These are phyloP conservation scores for Dissophora ornata DNA, from an alignment of 192 early-diverging fungal genomes.

Conservation along the genomic window DNA sequence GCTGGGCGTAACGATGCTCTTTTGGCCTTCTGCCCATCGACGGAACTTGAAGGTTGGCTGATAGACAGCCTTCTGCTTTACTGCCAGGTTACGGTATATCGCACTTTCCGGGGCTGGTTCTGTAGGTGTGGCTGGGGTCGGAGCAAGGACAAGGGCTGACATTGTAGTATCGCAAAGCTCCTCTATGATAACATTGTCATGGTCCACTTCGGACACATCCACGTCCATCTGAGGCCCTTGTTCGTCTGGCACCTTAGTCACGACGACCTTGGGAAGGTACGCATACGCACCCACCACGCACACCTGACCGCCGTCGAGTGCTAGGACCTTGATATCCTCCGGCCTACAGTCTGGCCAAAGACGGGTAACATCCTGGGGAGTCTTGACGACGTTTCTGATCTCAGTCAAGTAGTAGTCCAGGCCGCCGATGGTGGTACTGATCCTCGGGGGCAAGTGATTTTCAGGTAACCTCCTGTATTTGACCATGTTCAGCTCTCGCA, in stretches of 20 bases:
- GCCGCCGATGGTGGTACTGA: not conserved
- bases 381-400: too few species aligned
- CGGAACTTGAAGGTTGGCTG: constrained; percentile 17
- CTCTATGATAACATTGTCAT: too few species aligned
- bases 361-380: not conserved
- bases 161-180: not conserved
- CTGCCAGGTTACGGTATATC: not conserved
- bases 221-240: too few species aligned
- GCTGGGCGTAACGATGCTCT: not conserved
- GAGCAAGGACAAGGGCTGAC: too few species aligned
- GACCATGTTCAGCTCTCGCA: not conserved
- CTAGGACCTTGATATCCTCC: not conserved
- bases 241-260: too few species aligned
- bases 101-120: too few species aligned
- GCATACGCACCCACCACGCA: not conserved
- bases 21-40: constrained; percentile 3
- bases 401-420: not conserved
- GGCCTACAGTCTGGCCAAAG: constrained; percentile 7
- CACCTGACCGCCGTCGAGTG: not conserved
- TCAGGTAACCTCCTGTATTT: not conserved
- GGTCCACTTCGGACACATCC: too few species aligned
- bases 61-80: constrained; percentile 11
- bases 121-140: too few species aligned
- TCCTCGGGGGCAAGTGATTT: not conserved
- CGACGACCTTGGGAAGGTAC: too few species aligned